Evolutionary conservation across 176 grass and related monocot species (phyloP).

Genomic region (Oryza brachyantha): DNA sequence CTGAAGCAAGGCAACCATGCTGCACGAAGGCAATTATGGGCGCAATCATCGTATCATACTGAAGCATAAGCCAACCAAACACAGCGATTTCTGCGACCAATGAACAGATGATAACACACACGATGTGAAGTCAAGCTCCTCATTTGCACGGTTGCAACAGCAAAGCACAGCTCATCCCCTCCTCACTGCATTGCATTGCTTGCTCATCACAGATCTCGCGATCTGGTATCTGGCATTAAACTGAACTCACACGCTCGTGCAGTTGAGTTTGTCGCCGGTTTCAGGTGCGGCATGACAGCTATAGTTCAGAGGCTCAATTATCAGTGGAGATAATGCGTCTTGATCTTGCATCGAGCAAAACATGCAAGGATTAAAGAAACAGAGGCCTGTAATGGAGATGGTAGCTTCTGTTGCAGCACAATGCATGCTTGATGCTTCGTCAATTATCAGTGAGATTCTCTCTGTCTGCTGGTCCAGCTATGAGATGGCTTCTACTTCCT

Average conservation of each 20-base stretch:
- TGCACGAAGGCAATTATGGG: background rate
- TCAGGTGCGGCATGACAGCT: background rate
- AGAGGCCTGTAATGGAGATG: background rate
- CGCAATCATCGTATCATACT: background rate
- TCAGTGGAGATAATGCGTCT: background rate
- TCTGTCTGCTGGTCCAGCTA: background rate
- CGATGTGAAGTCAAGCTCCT: constrained; percentile 4
- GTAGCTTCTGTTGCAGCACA: background rate
- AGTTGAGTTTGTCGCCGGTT: background rate
- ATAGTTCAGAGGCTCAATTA: background rate
- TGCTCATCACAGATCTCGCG: constrained; percentile 8
- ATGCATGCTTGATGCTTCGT: too few species aligned
- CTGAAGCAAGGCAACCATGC: background rate
- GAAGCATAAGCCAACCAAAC: background rate
- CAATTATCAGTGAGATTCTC: constrained; percentile 15
- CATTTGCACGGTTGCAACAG: background rate
- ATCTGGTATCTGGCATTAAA: constrained; percentile 14
- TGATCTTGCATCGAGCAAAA: constrained; percentile 8
- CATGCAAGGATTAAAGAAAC: background rate
- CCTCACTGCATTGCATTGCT: background rate
- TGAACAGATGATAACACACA: background rate
- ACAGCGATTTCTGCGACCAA: background rate
- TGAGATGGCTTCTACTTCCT: constrained; percentile 9
- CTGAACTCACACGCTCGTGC: background rate
- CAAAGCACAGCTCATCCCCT: background rate